A percentile compares a stretch with the other conserved stretches of the same genome.
Conservation (phyloP, 2,329 filamentous ascomycete genomes). For the Xylaria sp. region DNA sequence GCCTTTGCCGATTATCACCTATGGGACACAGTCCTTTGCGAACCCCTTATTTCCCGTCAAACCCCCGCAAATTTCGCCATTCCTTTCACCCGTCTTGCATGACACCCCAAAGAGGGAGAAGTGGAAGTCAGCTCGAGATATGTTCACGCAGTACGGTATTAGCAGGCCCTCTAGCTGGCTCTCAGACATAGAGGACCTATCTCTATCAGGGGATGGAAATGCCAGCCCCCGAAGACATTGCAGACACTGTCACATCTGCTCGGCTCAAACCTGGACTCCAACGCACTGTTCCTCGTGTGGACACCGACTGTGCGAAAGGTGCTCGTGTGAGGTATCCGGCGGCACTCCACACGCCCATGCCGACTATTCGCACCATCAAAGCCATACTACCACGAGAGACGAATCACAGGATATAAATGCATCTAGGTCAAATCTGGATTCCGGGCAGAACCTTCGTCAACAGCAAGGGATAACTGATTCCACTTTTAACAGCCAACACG, state of each 20-base stretch:
- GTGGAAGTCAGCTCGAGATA: conserved; percentile 57
- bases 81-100: conserved; percentile 37
- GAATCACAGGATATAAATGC: conserved; percentile 28
- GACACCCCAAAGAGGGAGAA: conserved; percentile 51
- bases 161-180: conserved; percentile 60
- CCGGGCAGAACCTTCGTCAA: not conserved
- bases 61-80: conserved; percentile 30
- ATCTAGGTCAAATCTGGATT: conserved; percentile 20
- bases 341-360: conserved; percentile 40
- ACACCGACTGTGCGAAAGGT: conserved; percentile 62
- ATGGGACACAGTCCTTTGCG: conserved; percentile 1
- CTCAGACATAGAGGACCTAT: conserved; percentile 54
- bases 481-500: not conserved
- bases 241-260: conserved; percentile 63
- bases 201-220: conserved; percentile 50
- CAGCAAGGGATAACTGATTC: not conserved
- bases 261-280: conserved; percentile 53
- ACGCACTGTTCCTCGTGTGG: conserved; percentile 61
- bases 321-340: conserved; percentile 52
- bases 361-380: conserved; percentile 41
- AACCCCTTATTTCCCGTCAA: conserved; percentile 17
- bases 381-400: conserved; percentile 34
- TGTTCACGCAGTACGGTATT: conserved; percentile 61
- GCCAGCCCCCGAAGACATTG: conserved; percentile 45
- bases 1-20: not conserved